Conservation (phyloP, 2,329 filamentous ascomycete genomes). For the Scopulariopsis brevicaulis region DNA sequence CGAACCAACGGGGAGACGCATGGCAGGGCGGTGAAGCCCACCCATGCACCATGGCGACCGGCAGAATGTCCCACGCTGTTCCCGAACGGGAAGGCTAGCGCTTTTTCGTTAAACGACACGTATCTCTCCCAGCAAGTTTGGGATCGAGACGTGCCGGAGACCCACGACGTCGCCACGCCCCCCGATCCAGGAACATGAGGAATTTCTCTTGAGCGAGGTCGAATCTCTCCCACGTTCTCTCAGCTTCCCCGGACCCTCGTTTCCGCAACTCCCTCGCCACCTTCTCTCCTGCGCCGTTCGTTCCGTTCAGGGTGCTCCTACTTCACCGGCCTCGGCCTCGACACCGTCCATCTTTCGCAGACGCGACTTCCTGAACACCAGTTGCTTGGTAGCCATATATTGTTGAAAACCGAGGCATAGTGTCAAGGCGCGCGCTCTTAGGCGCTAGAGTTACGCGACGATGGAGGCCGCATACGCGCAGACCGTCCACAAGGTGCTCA, state of each 20-base stretch:
- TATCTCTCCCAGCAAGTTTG: not conserved
- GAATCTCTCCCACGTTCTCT: not conserved
- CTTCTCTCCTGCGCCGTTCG: not conserved
- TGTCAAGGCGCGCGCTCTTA: not conserved
- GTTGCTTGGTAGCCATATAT: not conserved
- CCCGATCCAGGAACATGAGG: not conserved
- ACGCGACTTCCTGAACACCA: not conserved
- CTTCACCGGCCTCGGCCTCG: slow-evolving; percentile 1
- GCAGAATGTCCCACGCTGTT: slow-evolving; percentile 1
- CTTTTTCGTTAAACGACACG: slow-evolving; percentile 1
- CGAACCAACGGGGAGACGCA: not conserved
- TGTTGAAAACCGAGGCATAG: not conserved
- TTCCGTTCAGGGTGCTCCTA: not conserved
- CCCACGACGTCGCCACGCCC: not conserved
- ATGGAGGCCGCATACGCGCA: slow-evolving; percentile 56
- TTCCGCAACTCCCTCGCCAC: not conserved
- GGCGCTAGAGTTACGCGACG: not conserved
- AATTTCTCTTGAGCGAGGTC: not conserved
- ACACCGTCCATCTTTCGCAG: not conserved
- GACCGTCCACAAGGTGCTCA: slow-evolving; percentile 46
- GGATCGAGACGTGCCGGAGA: not conserved
- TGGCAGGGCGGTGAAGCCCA: not conserved
- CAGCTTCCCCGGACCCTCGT: slow-evolving; percentile 4
- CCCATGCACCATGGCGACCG: not conserved
- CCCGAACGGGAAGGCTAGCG: not conserved